A percentile compares a stretch with the other conserved stretches of the same genome.
Conservation (phyloP, 495 filamentous ascomycete genomes). For the Talaromyces proteolyticus region DNA sequence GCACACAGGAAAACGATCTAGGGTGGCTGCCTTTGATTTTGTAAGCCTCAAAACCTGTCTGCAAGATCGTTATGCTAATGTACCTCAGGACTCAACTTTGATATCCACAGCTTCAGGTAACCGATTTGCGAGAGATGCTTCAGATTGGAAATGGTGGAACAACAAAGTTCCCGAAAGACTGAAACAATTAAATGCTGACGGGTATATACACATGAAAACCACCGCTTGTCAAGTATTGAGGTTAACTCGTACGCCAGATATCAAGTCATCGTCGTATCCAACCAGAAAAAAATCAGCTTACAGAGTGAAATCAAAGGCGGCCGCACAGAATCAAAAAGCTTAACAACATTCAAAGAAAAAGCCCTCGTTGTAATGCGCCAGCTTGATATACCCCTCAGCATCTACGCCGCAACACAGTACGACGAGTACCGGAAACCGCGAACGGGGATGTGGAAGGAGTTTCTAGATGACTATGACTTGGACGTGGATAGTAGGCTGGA, state of each 20-base stretch:
- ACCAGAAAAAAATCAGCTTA: slow-evolving; percentile 76
- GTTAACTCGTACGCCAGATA: slow-evolving; percentile 50
- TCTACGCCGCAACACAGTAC: slow-evolving; percentile 80
- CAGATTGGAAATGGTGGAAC: slow-evolving; percentile 97
- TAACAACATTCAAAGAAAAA: slow-evolving; percentile 75
- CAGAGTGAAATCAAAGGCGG: slow-evolving; percentile 65
- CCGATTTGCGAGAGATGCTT: slow-evolving; percentile 58
- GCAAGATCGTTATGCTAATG: neutral
- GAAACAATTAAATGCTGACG: slow-evolving; percentile 60
- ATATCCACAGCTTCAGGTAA: slow-evolving; percentile 77
- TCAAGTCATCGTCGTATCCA: slow-evolving; percentile 73
- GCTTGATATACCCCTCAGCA: slow-evolving; percentile 67
- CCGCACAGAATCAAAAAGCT: slow-evolving; percentile 55
- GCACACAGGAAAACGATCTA: slow-evolving; percentile 31
- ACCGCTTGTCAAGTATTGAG: neutral
- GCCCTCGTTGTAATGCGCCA: slow-evolving; percentile 59
- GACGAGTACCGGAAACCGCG: slow-evolving; percentile 85
- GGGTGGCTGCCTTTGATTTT: slow-evolving; percentile 88
- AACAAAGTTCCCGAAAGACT: slow-evolving; percentile 58
- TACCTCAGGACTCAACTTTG: slow-evolving; percentile 73
- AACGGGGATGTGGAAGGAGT: slow-evolving; percentile 82
- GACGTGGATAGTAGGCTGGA: slow-evolving; percentile 56
- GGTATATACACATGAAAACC: slow-evolving; percentile 37
- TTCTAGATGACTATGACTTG: slow-evolving; percentile 68
- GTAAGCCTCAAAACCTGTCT: slow-evolving; percentile 38